Conservation (phyloP, 1,284 basidiomycete species). For the Ganoderma meredithae region DNA sequence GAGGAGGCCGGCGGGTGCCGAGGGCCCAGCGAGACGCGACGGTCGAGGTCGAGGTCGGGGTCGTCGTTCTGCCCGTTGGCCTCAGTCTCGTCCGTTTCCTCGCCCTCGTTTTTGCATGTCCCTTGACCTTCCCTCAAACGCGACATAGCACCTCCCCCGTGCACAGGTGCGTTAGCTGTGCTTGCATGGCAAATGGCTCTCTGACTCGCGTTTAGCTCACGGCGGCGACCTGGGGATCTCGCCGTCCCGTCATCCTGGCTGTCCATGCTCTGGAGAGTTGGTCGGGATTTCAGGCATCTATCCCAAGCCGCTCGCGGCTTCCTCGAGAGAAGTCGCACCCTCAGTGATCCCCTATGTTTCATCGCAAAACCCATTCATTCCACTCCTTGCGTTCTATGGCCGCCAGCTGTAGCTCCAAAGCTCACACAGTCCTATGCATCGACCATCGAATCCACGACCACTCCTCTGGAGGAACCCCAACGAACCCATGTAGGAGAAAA, state of each 20-base stretch:
- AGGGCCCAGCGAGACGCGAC: slow-evolving; percentile 28
- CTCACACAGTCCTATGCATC: slow-evolving; percentile 25
- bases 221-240: slow-evolving; percentile 43
- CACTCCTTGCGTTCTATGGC: slow-evolving; percentile 27
- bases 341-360: slow-evolving; percentile 25
- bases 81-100: slow-evolving; percentile 22
- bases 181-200: background rate
- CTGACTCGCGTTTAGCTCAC: slow-evolving; percentile 30
- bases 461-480: background rate
- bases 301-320: slow-evolving; percentile 46
- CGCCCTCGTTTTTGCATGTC: slow-evolving; percentile 30
- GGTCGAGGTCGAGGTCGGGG: too few relatives aligned
- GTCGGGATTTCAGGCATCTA: slow-evolving; percentile 61
- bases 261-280: slow-evolving; percentile 76
- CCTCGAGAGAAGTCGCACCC: slow-evolving; percentile 27
- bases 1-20: slow-evolving; percentile 23
- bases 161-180: slow-evolving; percentile 25
- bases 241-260: slow-evolving; percentile 53
- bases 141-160: slow-evolving; percentile 31
- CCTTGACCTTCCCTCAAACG: slow-evolving; percentile 21
- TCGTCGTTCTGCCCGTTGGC: slow-evolving; percentile 29
- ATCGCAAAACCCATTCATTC: slow-evolving; percentile 32
- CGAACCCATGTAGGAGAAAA: background rate
- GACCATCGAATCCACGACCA: background rate
- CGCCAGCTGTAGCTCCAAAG: slow-evolving; percentile 32